Evolutionary conservation across 1,284 basidiomycete genomes (phyloP).

Genomic region (Laetiporus sulphureus): DNA sequence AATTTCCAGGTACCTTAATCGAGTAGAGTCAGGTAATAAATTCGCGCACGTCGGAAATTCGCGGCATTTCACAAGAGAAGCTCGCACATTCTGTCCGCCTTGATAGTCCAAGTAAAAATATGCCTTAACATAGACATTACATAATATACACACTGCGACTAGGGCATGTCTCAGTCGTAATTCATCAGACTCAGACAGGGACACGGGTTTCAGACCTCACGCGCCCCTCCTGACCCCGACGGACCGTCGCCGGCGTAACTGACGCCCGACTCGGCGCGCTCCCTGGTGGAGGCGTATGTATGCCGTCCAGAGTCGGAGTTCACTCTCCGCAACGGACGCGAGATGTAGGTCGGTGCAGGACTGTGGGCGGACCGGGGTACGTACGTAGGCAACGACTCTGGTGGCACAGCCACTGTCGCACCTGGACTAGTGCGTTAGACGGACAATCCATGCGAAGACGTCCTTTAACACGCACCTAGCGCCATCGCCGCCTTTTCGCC

Average conservation of each 20-base stretch:
- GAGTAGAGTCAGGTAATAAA: too few relatives aligned
- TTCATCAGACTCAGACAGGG: too few relatives aligned
- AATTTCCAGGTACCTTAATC: too few relatives aligned
- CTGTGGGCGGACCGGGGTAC: constrained; percentile 25
- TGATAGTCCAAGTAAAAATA: too few relatives aligned
- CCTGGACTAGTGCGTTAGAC: constrained; percentile 21
- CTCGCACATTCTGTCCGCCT: too few relatives aligned
- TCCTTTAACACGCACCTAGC: constrained; percentile 32
- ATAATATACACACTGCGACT: too few relatives aligned
- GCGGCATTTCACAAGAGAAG: too few relatives aligned
- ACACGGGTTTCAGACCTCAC: too few relatives aligned
- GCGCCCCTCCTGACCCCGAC: too few relatives aligned
- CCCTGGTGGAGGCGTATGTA: not conserved
- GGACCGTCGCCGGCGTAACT: constrained; percentile 1
- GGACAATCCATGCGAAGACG: not conserved
- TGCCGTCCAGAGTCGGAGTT: not conserved
- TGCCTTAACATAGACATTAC: too few relatives aligned
- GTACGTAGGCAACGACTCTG: constrained; percentile 55
- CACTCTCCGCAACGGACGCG: not conserved
- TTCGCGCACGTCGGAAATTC: too few relatives aligned
- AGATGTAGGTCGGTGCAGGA: constrained; percentile 6
- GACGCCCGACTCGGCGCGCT: not conserved
- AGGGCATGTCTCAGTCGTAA: too few relatives aligned
- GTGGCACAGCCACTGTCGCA: constrained; percentile 45
- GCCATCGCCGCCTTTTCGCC: constrained; percentile 66